These are phyloP conservation scores for Pholiota microspora DNA, from an alignment of 768 basidiomycete species.

Conservation along the genomic window DNA sequence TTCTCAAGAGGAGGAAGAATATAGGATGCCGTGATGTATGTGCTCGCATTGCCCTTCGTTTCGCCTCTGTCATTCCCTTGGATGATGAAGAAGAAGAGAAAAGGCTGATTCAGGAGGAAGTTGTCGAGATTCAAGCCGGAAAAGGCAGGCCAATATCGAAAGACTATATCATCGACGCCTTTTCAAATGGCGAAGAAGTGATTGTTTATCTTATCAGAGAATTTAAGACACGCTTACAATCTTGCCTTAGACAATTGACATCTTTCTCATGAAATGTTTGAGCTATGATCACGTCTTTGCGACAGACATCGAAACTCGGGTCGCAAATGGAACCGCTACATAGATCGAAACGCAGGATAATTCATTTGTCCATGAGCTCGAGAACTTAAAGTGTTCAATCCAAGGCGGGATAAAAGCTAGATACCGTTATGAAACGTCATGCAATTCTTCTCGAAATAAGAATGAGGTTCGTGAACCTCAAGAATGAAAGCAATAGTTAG, in stretches of 20 bases:
- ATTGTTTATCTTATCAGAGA: not conserved
- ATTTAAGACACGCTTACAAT: not conserved
- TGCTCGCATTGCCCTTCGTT: slow-evolving; percentile 22
- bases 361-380: too few species aligned
- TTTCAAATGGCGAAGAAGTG: slow-evolving; percentile 28
- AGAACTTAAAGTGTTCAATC: too few species aligned
- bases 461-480: too few species aligned
- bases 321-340: too few species aligned
- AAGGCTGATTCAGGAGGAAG: slow-evolving; percentile 6
- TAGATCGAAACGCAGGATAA: too few species aligned
- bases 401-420: too few species aligned
- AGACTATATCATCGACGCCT: slow-evolving; percentile 18
- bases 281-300: slow-evolving; percentile 29
- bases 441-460: too few species aligned
- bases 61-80: slow-evolving; percentile 9
- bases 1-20: slow-evolving; percentile 4
- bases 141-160: slow-evolving; percentile 4
- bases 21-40: slow-evolving; percentile 21
- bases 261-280: slow-evolving; percentile 28
- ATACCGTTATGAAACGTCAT: too few species aligned
- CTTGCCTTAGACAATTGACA: slow-evolving; percentile 25
- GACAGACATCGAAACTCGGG: slow-evolving; percentile 17
- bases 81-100: slow-evolving; percentile 11
- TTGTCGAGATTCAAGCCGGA: slow-evolving; percentile 5
- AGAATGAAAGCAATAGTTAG: too few species aligned